Evolutionary conservation across 345 rosid genomes (phyloP), one percentile per base, ranked within the genome.

Genomic region (Reutealis trisperma): DNA sequence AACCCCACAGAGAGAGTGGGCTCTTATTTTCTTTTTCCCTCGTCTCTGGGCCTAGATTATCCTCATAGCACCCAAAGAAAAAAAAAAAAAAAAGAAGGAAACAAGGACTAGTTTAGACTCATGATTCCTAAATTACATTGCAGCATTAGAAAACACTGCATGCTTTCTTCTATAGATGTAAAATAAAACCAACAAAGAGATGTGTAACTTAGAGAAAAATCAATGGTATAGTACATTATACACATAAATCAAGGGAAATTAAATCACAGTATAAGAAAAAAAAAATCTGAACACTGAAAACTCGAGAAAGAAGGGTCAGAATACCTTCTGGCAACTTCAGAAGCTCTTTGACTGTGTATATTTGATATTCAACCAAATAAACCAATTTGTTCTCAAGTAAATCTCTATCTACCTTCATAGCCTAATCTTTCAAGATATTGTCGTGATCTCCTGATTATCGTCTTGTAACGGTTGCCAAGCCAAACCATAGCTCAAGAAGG

Each of bases 251-350:
- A 32, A 42, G 52, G 60, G 42, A 11, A 27, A 30, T 9, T 37
- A 7, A 44, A 45, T 75, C 24, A 21, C 25, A 19, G 75, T 57
- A 47, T 52, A 4, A 52, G 19, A 13, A 52, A 34, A 8, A 68
- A 70, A 21, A 47, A 41, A 3, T 4, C 8, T 8, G 57, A 70
- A 59, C 1, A 18, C 16, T 1, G 45, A 41, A 54, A 61, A 1
- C 32, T 6, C 10, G 19, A 70, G 27, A 37, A 66, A 16, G 9
- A 60, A 34, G 27, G 59, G 59, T 49, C 15, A 69, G 67, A 69
- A 22, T 49, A 77, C 80, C 80, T 62, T 49, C 21, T 60, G 14
- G 64, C 63, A 51, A 15, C 34, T 61, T 68, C 49, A 22, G 55
- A 27, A 58, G 67, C 70, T 74, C 60, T 59, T 37, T 70, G 66